Base-by-base conservation (phyloP, 768 basidiomycete species). In the Lyophyllum shimeji region DNA sequence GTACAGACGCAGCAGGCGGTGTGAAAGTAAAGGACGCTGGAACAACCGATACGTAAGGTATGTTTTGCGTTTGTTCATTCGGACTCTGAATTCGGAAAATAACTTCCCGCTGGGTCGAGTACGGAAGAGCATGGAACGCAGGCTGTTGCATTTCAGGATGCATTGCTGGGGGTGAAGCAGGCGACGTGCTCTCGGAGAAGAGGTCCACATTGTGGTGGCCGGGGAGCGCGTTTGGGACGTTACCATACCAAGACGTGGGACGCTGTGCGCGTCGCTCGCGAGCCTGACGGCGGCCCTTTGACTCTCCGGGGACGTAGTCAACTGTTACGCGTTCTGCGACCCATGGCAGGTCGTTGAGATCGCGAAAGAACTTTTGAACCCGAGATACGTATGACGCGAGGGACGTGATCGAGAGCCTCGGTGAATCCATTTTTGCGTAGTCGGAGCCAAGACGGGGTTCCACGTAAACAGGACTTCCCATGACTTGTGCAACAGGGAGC, bases 331-430 rank as follows among this genome's bases (percentile, higher is more conserved):
- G 69, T 5, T 67, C 64, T 17, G 71, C 66, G 13, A 70, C 65
- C 74, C 74, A 76, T 7, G 74, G 74, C 24, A 76, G 69, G 17
- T 68, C 61, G 52, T 66, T 66, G 31, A 76, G 50, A 40, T 71
- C 67, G 33, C 52, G 56, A 23, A 75, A 50, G 62, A 74, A 74
- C 31, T 64, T 59, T n/a, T 61, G 61, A 29, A 73, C 45, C 25
- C 68, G 63, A 31, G 63, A 59, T 51, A 71, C 37, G 56, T 67
- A 68, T 23, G 69, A 63, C 31, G 57, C 57, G 44, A 72, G 59
- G 15, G 72, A 71, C 56, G 60, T 57, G 23, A 68, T 67, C 17
- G 65, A 63, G 8, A 54, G 60, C 1, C 31, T 40, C 8, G 68
- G 67, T 12, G 67, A 60, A 7, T 63, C 60, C 72, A 74, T 74